Evolutionary conservation across 2,329 filamentous ascomycete genomes (phyloP), one percentile per base, ranked within the genome.

Genomic region (Beauveria australis): DNA sequence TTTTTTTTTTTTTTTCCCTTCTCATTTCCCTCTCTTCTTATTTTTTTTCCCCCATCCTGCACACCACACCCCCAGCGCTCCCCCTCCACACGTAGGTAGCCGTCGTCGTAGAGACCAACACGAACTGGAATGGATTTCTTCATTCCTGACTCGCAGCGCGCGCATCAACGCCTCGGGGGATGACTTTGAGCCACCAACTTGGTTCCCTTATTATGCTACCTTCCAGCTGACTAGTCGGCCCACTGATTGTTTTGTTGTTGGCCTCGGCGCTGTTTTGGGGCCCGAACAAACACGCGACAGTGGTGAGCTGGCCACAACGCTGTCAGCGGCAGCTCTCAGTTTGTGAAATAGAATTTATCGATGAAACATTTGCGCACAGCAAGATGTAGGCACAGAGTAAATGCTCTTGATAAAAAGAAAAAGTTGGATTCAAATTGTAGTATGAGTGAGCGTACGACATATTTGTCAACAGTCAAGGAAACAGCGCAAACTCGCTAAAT

Each of bases 61-160:
- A 24, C 57, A 19, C 57, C 37, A 22, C 22, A 22, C 2, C 22
- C 22, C 19, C 18, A 9, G 14, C 30, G 28, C 16, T 43, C 22
- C 10, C 46, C 48, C 30, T 33, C 46, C 57, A 37, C 46, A 14
- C 30, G 16, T n/a, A 24, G 48, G 16, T n/a, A 24, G 48, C 30
- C 41, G 49, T 53, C 58, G 58, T 53, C 19, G 58, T 60, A 60
- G 58, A 54, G 49, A 60, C 58, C 41, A 30, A 40, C 7, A 37
- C 22, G 26, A 30, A 47, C 49, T 60, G 58, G 58, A 60, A 60
- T 60, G 58, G 30, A n/a, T 9, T 43, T 41, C n/a, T 41, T 40
- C 57, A 44, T 52, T 26, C 46, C 40, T 58, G 55, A 33, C 55
- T 41, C 30, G 43, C 44, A 41, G 28, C 14, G 44, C 5, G 16